These are phyloP conservation scores for Cadophora luteo-olivacea DNA, from an alignment of 2,329 filamentous ascomycete species.

Conservation along the genomic window DNA sequence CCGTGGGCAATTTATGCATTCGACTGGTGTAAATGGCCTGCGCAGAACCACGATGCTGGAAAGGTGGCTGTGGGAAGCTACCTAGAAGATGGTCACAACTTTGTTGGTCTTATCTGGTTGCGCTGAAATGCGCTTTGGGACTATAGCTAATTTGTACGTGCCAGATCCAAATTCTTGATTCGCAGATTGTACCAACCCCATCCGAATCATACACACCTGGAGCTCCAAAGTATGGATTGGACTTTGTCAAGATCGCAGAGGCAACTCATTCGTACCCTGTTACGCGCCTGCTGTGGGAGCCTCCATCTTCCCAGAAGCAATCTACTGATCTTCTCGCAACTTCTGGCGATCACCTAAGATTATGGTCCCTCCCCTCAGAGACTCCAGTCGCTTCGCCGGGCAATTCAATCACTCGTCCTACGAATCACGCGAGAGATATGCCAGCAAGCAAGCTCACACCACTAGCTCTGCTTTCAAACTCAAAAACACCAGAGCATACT, in stretches of 20 bases:
- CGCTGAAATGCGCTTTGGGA: slow-evolving; percentile 23
- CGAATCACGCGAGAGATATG: slow-evolving; percentile 62
- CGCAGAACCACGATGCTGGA: slow-evolving; percentile 79
- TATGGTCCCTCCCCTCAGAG: slow-evolving; percentile 89
- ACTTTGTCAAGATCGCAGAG: slow-evolving; percentile 93
- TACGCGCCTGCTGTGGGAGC: slow-evolving; percentile 94
- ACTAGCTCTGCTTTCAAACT: slow-evolving; percentile 91
- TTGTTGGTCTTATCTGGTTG: slow-evolving; percentile 61
- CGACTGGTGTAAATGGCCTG: slow-evolving; percentile 99
- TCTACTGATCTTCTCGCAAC: slow-evolving; percentile 94
- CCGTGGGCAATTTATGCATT: slow-evolving; percentile 97
- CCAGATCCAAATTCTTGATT: slow-evolving; percentile 96
- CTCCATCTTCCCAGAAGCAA: slow-evolving; percentile 92
- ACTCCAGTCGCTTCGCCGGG: slow-evolving; percentile 58
- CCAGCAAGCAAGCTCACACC: slow-evolving; percentile 84
- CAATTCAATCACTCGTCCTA: slow-evolving; percentile 73
- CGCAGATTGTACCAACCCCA: slow-evolving; percentile 75
- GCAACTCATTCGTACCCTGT: slow-evolving; percentile 98
- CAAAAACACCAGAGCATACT: slow-evolving; percentile 97
- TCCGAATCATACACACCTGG: slow-evolving; percentile 73
- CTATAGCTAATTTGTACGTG: slow-evolving; percentile 17
- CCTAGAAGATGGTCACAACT: slow-evolving; percentile 97
- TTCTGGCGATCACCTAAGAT: slow-evolving; percentile 88
- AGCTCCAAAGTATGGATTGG: slow-evolving; percentile 76
- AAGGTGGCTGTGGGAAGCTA: slow-evolving; percentile 97